phyloP scores from a whole-genome alignment of 164 flowering plant genomes.

The Tinospora cordifolia region DNA sequence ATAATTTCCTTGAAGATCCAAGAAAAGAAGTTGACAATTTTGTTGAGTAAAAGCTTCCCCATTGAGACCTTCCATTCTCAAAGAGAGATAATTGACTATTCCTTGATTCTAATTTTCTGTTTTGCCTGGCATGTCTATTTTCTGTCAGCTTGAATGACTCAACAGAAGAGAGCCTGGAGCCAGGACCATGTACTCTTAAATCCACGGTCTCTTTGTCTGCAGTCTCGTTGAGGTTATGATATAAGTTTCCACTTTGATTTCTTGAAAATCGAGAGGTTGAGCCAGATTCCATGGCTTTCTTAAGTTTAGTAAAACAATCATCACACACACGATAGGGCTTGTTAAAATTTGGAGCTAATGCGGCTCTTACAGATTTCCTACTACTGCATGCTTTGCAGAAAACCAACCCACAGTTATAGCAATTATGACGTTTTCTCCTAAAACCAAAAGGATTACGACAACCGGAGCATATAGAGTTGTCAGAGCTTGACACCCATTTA shows the following conservation, averaged over 20 bases:
- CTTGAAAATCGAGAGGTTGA: conserved; percentile 29
- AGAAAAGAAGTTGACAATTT: conserved; percentile 28
- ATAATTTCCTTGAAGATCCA: conserved; percentile 29
- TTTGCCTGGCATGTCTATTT: conserved; percentile 22
- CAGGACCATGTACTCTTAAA: conserved; percentile 30
- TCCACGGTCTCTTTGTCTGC: conserved; percentile 37
- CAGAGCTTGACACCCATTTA: conserved; percentile 58
- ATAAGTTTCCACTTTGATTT: conserved; percentile 26
- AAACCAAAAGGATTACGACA: conserved; percentile 72
- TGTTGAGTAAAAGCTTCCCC: conserved; percentile 26
- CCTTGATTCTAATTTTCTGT: conserved; percentile 21
- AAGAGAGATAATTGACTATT: conserved; percentile 27
- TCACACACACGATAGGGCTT: conserved; percentile 96
- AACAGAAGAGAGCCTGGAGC: conserved; percentile 55
- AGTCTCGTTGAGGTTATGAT: conserved; percentile 26
- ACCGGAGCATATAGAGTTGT: conserved; percentile 67
- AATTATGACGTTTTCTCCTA: conserved; percentile 86
- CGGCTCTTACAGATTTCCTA: conserved; percentile 71
- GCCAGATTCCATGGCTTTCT: conserved; percentile 44
- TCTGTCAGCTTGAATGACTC: conserved; percentile 44
- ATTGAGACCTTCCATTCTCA: conserved; percentile 30
- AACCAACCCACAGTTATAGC: conserved; percentile 92
- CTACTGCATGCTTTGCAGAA: conserved; percentile 87
- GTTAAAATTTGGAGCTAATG: conserved; percentile 69
- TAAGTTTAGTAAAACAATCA: conserved; percentile 67